Conservation (phyloP, 2,329 filamentous ascomycete species). For the Meredithiella fracta region DNA sequence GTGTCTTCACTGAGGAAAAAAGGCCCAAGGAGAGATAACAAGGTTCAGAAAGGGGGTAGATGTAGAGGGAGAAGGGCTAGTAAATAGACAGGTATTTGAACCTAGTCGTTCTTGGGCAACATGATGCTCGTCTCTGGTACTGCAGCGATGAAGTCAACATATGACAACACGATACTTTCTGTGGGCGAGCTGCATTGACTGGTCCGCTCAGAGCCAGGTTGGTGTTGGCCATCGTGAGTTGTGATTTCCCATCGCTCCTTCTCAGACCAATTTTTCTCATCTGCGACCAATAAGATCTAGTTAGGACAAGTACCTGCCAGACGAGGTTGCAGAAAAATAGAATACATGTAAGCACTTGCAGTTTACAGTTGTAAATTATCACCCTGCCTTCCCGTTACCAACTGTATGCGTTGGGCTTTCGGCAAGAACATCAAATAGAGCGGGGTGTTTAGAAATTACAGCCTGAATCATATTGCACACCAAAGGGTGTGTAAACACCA, state of each 20-base stretch:
- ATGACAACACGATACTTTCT: neutral
- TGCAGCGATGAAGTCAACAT: neutral
- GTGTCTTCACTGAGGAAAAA: constrained; percentile 6
- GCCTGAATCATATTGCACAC: too few species aligned
- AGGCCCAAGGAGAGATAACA: constrained; percentile 1
- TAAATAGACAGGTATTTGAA: neutral
- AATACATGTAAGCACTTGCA: neutral
- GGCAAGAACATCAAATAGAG: too few species aligned
- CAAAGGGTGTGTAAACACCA: too few species aligned
- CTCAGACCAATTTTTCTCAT: neutral
- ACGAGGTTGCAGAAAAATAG: neutral
- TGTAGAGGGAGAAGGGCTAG: neutral
- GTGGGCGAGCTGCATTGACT: neutral
- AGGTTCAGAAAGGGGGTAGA: constrained; percentile 8
- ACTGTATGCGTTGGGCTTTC: too few species aligned
- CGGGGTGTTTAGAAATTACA: too few species aligned
- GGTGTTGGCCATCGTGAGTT: neutral
- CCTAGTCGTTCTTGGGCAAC: neutral
- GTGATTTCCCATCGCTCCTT: neutral
- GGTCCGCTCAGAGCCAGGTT: neutral
- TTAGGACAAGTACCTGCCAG: neutral
- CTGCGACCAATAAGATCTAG: neutral
- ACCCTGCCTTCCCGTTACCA: too few species aligned
- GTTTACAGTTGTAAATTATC: neutral
- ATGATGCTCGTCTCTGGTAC: neutral